phyloP scores from a whole-genome alignment of 2,329 filamentous ascomycete species.

The Zopfia rhizophila region DNA sequence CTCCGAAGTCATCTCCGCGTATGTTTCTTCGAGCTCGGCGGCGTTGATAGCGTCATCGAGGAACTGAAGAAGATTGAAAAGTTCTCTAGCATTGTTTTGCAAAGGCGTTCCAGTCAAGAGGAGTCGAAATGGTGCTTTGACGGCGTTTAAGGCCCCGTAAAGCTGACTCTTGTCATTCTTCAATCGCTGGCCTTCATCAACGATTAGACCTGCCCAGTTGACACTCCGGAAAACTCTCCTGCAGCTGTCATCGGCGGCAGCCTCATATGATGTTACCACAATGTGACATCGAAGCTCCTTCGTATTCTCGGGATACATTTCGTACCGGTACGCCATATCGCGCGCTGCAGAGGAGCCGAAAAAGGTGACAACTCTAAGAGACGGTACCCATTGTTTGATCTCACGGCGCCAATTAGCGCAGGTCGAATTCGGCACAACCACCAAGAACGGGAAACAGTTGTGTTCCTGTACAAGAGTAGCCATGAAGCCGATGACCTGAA shows the following conservation, averaged over 20 bases:
- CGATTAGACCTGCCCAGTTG: conserved; percentile 86
- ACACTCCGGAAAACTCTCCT: conserved; percentile 73
- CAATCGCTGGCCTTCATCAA: conserved; percentile 94
- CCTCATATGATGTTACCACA: conserved; percentile 95
- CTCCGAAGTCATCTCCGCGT: conserved; percentile 80
- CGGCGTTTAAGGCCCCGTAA: conserved; percentile 76
- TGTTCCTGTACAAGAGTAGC: conserved; percentile 71
- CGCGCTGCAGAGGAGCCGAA: conserved; percentile 82
- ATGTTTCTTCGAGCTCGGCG: conserved; percentile 77
- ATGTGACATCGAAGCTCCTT: conserved; percentile 85
- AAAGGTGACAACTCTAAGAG: conserved; percentile 88
- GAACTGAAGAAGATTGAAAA: conserved; percentile 98
- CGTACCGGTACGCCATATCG: conserved; percentile 80
- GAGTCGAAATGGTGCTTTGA: conserved; percentile 84
- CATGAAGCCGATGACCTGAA: conserved; percentile 88
- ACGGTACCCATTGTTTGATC: conserved; percentile 92
- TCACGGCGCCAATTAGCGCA: conserved; percentile 98
- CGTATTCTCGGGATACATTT: conserved; percentile 77
- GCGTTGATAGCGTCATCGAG: conserved; percentile 79
- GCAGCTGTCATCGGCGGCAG: conserved; percentile 78
- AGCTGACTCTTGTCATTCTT: conserved; percentile 91
- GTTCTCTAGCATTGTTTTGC: conserved; percentile 93
- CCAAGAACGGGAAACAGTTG: conserved; percentile 87
- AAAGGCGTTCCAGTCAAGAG: conserved; percentile 89
- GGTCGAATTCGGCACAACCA: conserved; percentile 94